These are phyloP conservation scores for Camillea tinctor DNA, from an alignment of 2,329 filamentous ascomycete species.

Conservation along the genomic window DNA sequence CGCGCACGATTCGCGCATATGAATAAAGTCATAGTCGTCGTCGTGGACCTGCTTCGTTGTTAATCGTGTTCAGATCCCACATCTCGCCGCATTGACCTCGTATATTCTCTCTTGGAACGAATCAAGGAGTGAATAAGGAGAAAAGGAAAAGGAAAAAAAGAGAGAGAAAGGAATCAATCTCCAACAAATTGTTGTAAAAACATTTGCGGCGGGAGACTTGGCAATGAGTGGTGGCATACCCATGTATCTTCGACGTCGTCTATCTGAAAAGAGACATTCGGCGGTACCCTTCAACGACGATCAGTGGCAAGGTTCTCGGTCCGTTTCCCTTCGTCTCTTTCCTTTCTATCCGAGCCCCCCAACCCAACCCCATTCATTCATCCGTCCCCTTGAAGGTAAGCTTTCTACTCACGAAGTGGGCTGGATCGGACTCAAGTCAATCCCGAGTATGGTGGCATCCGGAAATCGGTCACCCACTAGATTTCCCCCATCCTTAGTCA, in stretches of 20 bases:
- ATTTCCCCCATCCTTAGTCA: background rate
- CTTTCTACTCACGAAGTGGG: constrained; percentile 19
- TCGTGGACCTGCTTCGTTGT: constrained; percentile 14
- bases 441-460: constrained; percentile 17
- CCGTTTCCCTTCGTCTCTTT: background rate
- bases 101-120: background rate
- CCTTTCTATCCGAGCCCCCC: background rate
- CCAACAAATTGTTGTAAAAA: no score
- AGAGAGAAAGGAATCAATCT: no score
- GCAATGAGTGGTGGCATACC: constrained; percentile 8
- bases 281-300: constrained; percentile 18
- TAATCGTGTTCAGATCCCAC: no score
- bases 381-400: background rate
- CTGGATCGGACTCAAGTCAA: constrained; percentile 26
- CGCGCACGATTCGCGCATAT: constrained; percentile 20
- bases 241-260: constrained; percentile 25
- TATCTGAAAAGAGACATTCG: constrained; percentile 24
- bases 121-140: background rate
- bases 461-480: constrained; percentile 22
- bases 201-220: no score
- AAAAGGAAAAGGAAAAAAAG: background rate
- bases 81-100: background rate
- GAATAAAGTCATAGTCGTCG: constrained; percentile 23
- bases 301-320: background rate
- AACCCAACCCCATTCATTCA: no score